Base-by-base conservation (phyloP, 1,139 yeast genomes). In the Taphrina betulina region DNA sequence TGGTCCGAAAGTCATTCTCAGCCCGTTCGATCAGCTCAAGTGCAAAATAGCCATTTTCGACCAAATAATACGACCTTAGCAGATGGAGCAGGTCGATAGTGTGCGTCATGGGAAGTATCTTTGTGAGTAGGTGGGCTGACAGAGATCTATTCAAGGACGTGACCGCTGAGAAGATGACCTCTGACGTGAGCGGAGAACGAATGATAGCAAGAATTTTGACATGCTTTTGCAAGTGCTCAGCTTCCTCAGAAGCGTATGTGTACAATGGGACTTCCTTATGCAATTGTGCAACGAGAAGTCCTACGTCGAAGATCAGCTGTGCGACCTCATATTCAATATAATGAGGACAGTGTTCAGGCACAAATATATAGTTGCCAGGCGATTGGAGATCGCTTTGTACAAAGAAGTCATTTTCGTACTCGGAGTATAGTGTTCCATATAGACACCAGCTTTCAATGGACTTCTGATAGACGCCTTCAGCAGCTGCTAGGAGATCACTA, bases 11-110 rank as follows among this genome's bases (percentile, higher is more conserved):
- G 8, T 31, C 38, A 5, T 3, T 8, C 34, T 43, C 37, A n/a
- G 38, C 20, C n/a, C 5, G 10, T 12, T 29, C 24, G 12, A 43
- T 43, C 12, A 43, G 26, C 3, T 8, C 26, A 16, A 29, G 7
- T 2, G 48, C 4, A 20, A 43, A 43, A 5, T 20, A 23, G n/a
- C 48, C 38, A 20, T 43, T 31, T 7, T 31, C 48, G 29, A 31
- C 26, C 26, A 43, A 31, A 19, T 8, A 43, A 31, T 31, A 29
- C 29, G 29, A 26, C 19, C 26, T 19, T 12, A 43, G 38, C 10
- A 43, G 20, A 7, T 4, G 28, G 10, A 43, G 10, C 4, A 31
- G 20, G 14, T 17, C 19, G 10, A 19, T 14, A 8, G 31, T 14
- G 19, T 19, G 29, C 17, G 38, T 12, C 14, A 16, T 31, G 19